Evolutionary conservation across 768 basidiomycete species (phyloP).

Genomic region (Myochromella boudieri): DNA sequence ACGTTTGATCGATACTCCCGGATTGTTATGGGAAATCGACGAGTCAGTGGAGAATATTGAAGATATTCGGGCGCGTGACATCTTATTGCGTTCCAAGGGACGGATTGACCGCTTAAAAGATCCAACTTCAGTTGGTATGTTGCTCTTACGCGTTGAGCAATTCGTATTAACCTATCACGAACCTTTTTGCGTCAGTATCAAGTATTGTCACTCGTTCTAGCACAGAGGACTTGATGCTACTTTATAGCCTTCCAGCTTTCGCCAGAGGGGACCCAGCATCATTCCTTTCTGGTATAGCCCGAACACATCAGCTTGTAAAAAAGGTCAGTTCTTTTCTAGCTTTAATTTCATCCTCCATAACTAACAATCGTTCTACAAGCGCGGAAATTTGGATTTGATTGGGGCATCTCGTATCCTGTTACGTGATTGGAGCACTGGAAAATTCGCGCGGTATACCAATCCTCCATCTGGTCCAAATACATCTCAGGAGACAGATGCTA

Average conservation of each 20-base stretch:
- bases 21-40: constrained; percentile 58
- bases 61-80: constrained; percentile 59
- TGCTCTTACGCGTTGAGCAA: constrained; percentile 1
- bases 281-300: constrained; percentile 77
- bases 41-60: constrained; percentile 38
- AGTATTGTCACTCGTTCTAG: constrained; percentile 69
- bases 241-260: constrained; percentile 84
- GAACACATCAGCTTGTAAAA: constrained; percentile 71
- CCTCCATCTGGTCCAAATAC: constrained; percentile 34
- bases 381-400: constrained; percentile 68
- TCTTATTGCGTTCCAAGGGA: constrained; percentile 77
- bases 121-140: constrained; percentile 66
- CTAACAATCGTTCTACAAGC: constrained; percentile 38
- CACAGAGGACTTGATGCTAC: constrained; percentile 85
- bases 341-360: constrained; percentile 3
- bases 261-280: constrained; percentile 60
- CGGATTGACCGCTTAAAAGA: constrained; percentile 86
- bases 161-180: constrained; percentile 8
- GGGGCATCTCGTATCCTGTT: constrained; percentile 78
- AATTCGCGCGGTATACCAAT: constrained; percentile 69
- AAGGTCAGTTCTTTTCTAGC: constrained; percentile 48
- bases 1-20: constrained; percentile 84
- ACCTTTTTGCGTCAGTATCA: constrained; percentile 44
- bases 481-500: constrained; percentile 7
- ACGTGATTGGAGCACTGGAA: constrained; percentile 81